Evolutionary conservation across 495 filamentous ascomycete genomes (phyloP).

Genomic region (Evernia prunastri): DNA sequence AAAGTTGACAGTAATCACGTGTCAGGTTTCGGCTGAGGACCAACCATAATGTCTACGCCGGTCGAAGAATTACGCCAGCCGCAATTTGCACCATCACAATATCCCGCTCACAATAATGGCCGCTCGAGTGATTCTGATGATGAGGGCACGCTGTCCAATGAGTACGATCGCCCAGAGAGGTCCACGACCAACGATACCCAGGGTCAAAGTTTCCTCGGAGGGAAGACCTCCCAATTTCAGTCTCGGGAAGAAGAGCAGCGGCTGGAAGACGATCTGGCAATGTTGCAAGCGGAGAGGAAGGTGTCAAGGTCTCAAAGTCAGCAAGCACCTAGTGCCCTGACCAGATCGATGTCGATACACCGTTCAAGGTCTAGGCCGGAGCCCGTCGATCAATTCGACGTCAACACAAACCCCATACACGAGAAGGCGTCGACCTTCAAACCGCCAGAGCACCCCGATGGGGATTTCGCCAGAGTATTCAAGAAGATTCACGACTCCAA

Average conservation of each 20-base stretch:
- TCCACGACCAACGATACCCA: constrained; percentile 33
- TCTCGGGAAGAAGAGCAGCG: constrained; percentile 62
- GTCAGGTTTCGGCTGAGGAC: background rate
- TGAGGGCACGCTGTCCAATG: constrained; percentile 25
- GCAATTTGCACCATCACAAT: constrained; percentile 26
- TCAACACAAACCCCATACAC: constrained; percentile 65
- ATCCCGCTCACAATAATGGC: constrained; percentile 22
- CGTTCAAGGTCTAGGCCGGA: constrained; percentile 46
- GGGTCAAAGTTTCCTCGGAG: constrained; percentile 25
- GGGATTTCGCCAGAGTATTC: constrained; percentile 53
- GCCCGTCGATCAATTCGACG: constrained; percentile 78
- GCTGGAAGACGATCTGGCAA: constrained; percentile 75
- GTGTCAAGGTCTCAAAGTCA: constrained; percentile 49
- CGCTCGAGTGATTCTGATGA: constrained; percentile 36
- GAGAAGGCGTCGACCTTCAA: constrained; percentile 62
- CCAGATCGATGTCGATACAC: constrained; percentile 38
- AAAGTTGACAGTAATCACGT: background rate
- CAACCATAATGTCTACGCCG: constrained; percentile 47
- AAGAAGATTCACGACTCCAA: constrained; percentile 68
- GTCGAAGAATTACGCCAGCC: constrained; percentile 41
- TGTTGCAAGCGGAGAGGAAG: constrained; percentile 75
- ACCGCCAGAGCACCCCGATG: constrained; percentile 60
- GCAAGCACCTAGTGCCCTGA: constrained; percentile 32
- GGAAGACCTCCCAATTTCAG: constrained; percentile 43
- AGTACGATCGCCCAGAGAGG: constrained; percentile 31